Evolutionary conservation across 202 grass and related monocot genomes (phyloP), one percentile per base, ranked within the genome.

Genomic region (Saccharum hybrid): DNA sequence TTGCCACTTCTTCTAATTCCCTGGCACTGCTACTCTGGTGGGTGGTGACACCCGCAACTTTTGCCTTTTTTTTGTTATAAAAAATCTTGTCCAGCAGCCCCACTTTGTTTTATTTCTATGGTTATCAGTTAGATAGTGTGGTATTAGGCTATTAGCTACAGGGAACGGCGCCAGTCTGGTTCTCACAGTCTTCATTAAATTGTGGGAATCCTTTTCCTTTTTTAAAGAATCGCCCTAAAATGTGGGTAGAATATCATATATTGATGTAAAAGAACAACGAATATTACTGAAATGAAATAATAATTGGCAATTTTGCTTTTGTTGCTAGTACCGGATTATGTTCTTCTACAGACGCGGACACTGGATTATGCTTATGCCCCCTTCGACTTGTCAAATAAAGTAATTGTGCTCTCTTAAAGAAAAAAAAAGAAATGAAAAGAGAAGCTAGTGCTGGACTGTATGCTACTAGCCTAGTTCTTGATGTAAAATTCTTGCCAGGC

Each of bases 401-500:
- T 26, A 31, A 31, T 7, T 18, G 3, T 18, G 13, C 11, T 48
- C 1, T 30, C 69, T 18, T 72, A 15, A 48, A 49, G 8, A 28
- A 49, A 49, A 49, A 72, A 49, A 49, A 49, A 0, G 22, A 15
- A 49, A 45, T 42, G 8, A 46, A 6, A 33, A 34, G 40, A 65
- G 41, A 11, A 34, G 61, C 0, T 34, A 38, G 40, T 78, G 76
- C 61, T 66, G 10, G 23, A 36, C 22, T 61, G 14, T 11, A 7
- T 33, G 14, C 15, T 4, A 39, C 36, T 10, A 33, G 31, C 31
- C n/a, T n/a, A 1, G 72, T 48, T 76, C 1, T 78, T 33, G 26
- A 78, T 78, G 83, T 76, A 75, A 54, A 90, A 88, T 82, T 82
- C 88, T 71, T 77, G 84, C 13, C 80, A 64, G 45, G 66, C 49